These are phyloP conservation scores for Euclidium syriacum DNA, from an alignment of 345 rosid species.

Conservation along the genomic window DNA sequence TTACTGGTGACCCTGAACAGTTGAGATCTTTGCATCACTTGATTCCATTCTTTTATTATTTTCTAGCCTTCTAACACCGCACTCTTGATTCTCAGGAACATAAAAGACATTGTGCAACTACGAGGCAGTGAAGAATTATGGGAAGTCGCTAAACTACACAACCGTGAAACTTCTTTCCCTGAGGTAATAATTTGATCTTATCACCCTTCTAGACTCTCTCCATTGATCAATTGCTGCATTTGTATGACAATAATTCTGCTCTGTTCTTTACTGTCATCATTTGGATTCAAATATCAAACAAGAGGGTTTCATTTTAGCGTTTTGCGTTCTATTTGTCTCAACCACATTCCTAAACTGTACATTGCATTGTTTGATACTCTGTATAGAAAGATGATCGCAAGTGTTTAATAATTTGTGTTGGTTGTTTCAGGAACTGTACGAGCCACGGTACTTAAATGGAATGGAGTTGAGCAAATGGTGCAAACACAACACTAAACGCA, in stretches of 20 bases:
- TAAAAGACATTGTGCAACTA: conserved; percentile 71
- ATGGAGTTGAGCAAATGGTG: conserved; percentile 61
- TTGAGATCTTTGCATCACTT: conserved; percentile 28
- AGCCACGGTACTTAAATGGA: conserved; percentile 36
- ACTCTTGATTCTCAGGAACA: conserved; percentile 49
- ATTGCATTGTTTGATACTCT: neutral
- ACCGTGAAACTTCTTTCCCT: conserved; percentile 77
- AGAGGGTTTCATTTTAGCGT: neutral
- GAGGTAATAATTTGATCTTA: conserved; percentile 40
- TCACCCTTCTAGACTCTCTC: neutral
- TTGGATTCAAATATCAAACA: neutral
- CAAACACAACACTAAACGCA: conserved; percentile 56
- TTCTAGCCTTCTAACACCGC: conserved; percentile 9
- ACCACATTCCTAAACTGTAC: neutral
- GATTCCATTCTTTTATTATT: neutral
- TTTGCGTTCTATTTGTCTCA: neutral
- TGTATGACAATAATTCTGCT: neutral
- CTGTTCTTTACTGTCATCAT: neutral
- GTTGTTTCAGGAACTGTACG: conserved; percentile 61
- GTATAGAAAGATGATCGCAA: neutral
- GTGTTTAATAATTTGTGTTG: neutral
- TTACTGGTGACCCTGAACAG: conserved; percentile 94
- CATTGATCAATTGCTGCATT: conserved; percentile 7
- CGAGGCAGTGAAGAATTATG: conserved; percentile 95
- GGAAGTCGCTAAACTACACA: conserved; percentile 87